Evolutionary conservation across 441 rosid species (phyloP).

Genomic region (Flueggea neowawraea): DNA sequence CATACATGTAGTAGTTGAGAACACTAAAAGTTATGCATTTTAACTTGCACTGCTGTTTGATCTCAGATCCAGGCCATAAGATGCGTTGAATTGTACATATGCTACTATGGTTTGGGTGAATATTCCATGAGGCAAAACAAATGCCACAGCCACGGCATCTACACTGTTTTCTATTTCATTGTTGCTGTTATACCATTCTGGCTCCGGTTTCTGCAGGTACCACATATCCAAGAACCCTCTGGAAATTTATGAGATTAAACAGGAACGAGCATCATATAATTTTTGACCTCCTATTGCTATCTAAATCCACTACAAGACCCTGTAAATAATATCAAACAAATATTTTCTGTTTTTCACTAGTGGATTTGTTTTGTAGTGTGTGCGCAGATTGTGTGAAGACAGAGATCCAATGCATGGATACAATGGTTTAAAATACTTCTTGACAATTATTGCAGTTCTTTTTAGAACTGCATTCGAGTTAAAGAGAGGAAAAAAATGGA

Average conservation of each 20-base stretch:
- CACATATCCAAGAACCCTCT: no score
- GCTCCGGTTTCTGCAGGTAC: constrained; percentile 62
- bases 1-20: not conserved
- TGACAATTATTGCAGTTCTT: constrained; percentile 58
- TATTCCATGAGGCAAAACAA: constrained; percentile 42
- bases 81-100: constrained; percentile 60
- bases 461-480: constrained; percentile 54
- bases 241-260: no score
- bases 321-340: no score
- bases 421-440: constrained; percentile 56
- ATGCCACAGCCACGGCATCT: constrained; percentile 57
- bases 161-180: constrained; percentile 51
- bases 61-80: constrained; percentile 63
- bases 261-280: no score
- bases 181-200: constrained; percentile 66
- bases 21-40: not conserved
- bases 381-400: constrained; percentile 52
- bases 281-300: no score
- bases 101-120: constrained; percentile 66
- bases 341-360: no score
- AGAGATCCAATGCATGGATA: constrained; percentile 45
- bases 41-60: constrained; percentile 10
- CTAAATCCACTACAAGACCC: no score
- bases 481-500: constrained; percentile 48
- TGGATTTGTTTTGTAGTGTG: constrained; percentile 32